Evolutionary conservation across 352 stramenopile species (phyloP), one percentile per base, ranked within the genome.

Genomic region (Blastocystis sp.): DNA sequence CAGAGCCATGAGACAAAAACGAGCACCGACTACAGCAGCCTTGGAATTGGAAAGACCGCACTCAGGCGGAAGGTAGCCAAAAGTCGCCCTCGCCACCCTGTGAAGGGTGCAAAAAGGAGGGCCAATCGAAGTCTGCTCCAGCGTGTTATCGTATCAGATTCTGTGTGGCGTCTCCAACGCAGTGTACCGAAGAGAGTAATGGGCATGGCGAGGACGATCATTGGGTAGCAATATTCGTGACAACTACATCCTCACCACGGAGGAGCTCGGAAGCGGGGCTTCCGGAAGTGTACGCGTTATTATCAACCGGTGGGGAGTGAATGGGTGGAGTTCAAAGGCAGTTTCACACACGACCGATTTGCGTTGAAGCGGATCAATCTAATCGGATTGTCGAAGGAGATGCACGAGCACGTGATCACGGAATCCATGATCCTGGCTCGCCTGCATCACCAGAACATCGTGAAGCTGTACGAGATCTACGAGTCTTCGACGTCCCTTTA

Each of bases 391-490:
- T 69, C 77, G 10, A 52, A 11, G 21, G 77, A 10, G 21, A 69
- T 53, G 52, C 40, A 41, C 17, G 62, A 87, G n/a, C 65, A 45
- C 34, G 14, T 87, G 0, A 59, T 77, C 23, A 87, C 40, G 4
- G 77, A 87, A 41, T 77, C 65, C 2, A 53, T 77, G 34, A 87
- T 87, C 9, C 48, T 87, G 2, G 62, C 62, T 3, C 77, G 65
- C 23, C 40, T 87, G 14, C 62, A 87, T 76, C 77, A 87, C n/a
- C 59, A 74, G 41, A 87, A 87, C 45, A 87, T 87, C 48, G 77
- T 87, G 21, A 87, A 87, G 59, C 48, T 87, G 38, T 87, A 87
- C 56, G 77, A 87, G 28, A 76, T 77, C 4, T 87, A 87, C 65
- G 77, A 87, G 23, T 77, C 62, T 2, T n/a, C 65, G 7, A 62